Base-by-base conservation (phyloP, 2,329 filamentous ascomycete species). In the Scedosporium boydii region DNA sequence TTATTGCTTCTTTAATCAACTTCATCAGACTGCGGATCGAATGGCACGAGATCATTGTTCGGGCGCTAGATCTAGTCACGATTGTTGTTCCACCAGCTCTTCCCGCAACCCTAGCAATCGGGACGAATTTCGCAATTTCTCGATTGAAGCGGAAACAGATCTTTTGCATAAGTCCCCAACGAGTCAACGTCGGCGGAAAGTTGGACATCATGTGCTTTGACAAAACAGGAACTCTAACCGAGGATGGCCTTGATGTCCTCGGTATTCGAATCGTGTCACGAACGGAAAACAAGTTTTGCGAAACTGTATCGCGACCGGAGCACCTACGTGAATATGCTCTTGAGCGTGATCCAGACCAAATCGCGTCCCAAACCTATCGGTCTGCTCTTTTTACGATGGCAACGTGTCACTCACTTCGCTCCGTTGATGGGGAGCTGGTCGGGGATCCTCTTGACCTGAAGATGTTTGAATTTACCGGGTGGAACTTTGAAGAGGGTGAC, bases 201-300 rank as follows among this genome's bases (percentile, higher is more conserved):
- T 78, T 99, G 3, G 95, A 99, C 71, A 85, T 98, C 10, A 90
- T 99, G 76, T 97, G 93, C 74, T 99, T 99, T 67, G 95, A 99
- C 76, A 99, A 99, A 77, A 99, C 95, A 0, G 95, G 95, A n/a
- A 99, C 95, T 0, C 78, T 99, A 61, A 99, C 95, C 0, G 95
- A 98, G 74, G 95, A 99, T 73, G 95, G 95, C 0, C 77, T 99
- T 51, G 96, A 99, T 72, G 91, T 99, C 18, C 81, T 99, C 12
- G 95, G 95, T 12, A 86, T 96, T 21, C 86, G 91, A 41, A 86
- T 95, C 6, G 91, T 91, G 9, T 85, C 88, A 62, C 79, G 82
- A 58, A 81, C 82, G 1, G 74, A 76, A 3, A 78, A 82, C 48
- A 76, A 83, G 61, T 96, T 98, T 69, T 88, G 87, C 60, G 90